Base-by-base conservation (phyloP, 2,329 filamentous ascomycete genomes). In the Penicillium sp. region DNA sequence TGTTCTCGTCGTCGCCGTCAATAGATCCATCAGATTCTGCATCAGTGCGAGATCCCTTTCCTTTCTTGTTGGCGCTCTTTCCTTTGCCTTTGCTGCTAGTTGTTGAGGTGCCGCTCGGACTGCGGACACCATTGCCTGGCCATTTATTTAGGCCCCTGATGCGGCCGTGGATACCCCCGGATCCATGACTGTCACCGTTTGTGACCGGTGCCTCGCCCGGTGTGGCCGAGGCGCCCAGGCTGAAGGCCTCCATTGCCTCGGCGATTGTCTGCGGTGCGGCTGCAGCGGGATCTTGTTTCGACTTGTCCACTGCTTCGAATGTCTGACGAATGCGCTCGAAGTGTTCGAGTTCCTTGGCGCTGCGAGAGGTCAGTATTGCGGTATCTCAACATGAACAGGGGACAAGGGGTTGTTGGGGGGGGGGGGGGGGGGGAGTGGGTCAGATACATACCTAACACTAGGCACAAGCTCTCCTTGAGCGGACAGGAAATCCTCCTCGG, bases 391-490 rank as follows among this genome's bases (percentile, higher is more conserved):
- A 13, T 23, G 5, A 5, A 5, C 5, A 23, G 23, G 40, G 13
- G 16, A 41, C 1, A 41, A 18, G 11, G 13, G 30, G 47, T 13
- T 35, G n/a, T n/a, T n/a, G n/a, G n/a, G n/a, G n/a, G n/a, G n/a
- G n/a, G n/a, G 47, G 2, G 38, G n/a, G 47, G 2, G 38, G 7
- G 7, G n/a, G 3, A 19, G 5, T 2, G 10, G 11, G 13, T 2
- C 36, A 4, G 7, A 43, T 5, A 64, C 68, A 55, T 75, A 79
- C 76, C 78, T 80, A 47, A 99, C 94, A 75, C 88, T 92, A 14
- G 92, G 92, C n/a, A 97, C 87, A 38, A 99, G 81, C 75, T 97
- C 94, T 40, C 78, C 78, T 66, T 93, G 86, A 0, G 94, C 94
- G 26, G 84, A 83, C 19, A 88, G 70, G 68, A 99, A 99, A 72